phyloP scores from a whole-genome alignment of 805 yeast species.

The Barnettozyma sp. region DNA sequence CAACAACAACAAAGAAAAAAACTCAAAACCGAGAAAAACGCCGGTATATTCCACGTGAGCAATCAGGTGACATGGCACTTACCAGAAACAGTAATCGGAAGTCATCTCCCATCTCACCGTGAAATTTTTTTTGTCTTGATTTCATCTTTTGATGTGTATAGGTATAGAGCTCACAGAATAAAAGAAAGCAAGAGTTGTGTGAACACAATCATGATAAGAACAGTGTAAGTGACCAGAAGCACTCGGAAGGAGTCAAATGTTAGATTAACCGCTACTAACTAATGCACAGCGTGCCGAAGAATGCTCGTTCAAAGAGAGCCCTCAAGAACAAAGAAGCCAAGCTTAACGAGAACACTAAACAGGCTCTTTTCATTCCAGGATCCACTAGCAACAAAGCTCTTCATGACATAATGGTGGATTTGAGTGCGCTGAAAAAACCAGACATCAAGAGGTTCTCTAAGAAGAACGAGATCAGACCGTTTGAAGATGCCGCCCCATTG shows the following conservation, averaged over 20 bases:
- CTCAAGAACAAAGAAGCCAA: constrained; percentile 83
- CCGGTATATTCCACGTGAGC: no score
- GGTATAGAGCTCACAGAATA: not conserved
- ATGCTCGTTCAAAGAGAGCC: constrained; percentile 93
- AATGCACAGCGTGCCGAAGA: constrained; percentile 80
- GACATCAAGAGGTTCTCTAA: constrained; percentile 77
- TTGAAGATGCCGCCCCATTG: constrained; percentile 77
- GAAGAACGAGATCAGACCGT: constrained; percentile 86
- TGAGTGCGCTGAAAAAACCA: constrained; percentile 88
- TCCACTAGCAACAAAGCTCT: constrained; percentile 67
- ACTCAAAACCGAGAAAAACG: no score
- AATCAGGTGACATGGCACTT: no score
- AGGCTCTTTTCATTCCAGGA: constrained; percentile 90
- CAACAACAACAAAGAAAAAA: no score
- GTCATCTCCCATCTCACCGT: constrained; percentile 9
- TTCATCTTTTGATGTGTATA: not conserved
- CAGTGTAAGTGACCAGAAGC: constrained; percentile 11
- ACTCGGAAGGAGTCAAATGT: no score
- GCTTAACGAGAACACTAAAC: constrained; percentile 80
- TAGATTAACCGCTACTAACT: no score
- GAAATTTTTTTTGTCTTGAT: constrained; percentile 3
- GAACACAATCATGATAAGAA: constrained; percentile 8
- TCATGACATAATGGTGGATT: constrained; percentile 85
- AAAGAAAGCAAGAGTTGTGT: no score
- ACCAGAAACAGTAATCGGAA: no score